Base-by-base conservation (phyloP, 305 asterid species). In the Lippia alba region DNA sequence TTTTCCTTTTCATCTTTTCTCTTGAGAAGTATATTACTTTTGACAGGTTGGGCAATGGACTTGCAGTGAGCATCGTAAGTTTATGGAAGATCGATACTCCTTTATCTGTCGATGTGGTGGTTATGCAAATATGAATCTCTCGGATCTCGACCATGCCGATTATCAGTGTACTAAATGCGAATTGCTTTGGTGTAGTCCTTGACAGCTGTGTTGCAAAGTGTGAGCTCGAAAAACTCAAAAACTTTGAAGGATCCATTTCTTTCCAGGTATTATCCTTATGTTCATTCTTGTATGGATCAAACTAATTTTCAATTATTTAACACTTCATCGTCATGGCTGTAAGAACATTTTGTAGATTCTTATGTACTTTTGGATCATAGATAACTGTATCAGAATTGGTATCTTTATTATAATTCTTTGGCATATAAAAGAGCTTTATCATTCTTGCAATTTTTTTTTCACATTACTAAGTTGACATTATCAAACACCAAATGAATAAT, bases 21-120 rank as follows among this genome's bases (percentile, higher is more conserved):
- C 71, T 57, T 53, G 67, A 30, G 69, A 36, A 53, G 54, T 64
- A 12, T 6, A 12, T 67, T 61, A 33, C 6, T 74, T 66, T 48
- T 81, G 51, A 54, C 88, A 94, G 99, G 90, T 92, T 63, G 99
- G 99, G 64, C 89, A 92, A 79, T 83, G 79, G 85, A 74, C 80
- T 78, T 82, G 83, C 80, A 79, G 76, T 56, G 82, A 85, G 71
- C 98, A 98, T 55, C 86, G 74, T 32, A 81, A 74, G 75, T 76
- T 80, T 60, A 75, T 92, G 78, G 82, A 85, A 81, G 90, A 92
- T 58, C 85, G 69, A 67, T 94, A 94, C 86, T 81, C 88, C 5
- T 94, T 94, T 78, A 77, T 71, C 55, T 94, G 99, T 76, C 89
- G 83, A 71, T 94, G 99, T 74, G 79, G 83, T 66, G 84, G 94